Conservation (phyloP, 441 rosid species). For the Mallotus japonicus region DNA sequence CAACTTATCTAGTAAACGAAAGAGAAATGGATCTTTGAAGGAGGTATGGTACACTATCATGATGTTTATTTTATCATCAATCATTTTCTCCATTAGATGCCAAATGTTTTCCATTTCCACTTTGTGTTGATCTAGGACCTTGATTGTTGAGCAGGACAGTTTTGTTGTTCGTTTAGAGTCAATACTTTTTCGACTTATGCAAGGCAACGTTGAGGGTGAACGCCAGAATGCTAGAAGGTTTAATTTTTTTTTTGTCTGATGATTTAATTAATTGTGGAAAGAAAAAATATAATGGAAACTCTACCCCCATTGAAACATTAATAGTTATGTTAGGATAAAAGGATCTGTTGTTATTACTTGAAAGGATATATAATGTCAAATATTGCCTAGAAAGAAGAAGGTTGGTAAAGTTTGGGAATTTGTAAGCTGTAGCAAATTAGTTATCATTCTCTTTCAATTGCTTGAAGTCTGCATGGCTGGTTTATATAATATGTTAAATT, state of each 20-base stretch:
- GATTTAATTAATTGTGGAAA: conserved; percentile 5
- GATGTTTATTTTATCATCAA: conserved; percentile 6
- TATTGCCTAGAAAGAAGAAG: not conserved
- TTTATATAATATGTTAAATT: not conserved
- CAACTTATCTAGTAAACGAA: conserved; percentile 20
- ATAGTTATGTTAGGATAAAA: not conserved
- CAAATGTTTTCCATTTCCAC: not conserved
- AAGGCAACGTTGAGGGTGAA: conserved; percentile 51
- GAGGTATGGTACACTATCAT: conserved; percentile 19
- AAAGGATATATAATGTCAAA: not conserved
- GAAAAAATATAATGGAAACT: not conserved
- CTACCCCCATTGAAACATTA: not conserved
- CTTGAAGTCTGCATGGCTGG: not conserved
- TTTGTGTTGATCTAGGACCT: conserved; percentile 9
- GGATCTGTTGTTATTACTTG: not conserved
- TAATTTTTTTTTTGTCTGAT: not conserved
- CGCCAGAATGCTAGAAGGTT: conserved; percentile 58
- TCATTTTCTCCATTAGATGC: not conserved
- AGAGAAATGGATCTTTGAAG: conserved; percentile 35
- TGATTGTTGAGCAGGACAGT: conserved; percentile 43
- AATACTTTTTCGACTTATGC: conserved; percentile 46
- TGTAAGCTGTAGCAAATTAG: not conserved
- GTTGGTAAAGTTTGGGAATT: not conserved
- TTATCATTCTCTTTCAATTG: not conserved
- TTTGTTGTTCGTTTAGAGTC: conserved; percentile 65